Conservation (phyloP, 2,329 filamentous ascomycete species). For the Colletotrichum sp. region DNA sequence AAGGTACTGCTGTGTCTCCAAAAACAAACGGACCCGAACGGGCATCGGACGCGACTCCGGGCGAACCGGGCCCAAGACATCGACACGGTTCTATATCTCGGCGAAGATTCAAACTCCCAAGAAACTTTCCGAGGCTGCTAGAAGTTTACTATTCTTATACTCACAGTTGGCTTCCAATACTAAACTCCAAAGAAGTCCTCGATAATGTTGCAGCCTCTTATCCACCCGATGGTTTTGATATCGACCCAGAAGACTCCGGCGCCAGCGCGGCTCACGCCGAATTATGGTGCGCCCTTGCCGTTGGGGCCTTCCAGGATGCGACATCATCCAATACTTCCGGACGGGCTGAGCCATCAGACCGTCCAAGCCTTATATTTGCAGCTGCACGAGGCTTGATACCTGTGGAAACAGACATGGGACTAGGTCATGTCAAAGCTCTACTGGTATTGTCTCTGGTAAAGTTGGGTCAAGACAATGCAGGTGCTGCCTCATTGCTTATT, state of each 20-base stretch:
- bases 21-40: slow-evolving; percentile 1
- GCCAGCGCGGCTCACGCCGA: slow-evolving; percentile 55
- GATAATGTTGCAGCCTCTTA: slow-evolving; percentile 53
- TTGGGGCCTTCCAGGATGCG: slow-evolving; percentile 60
- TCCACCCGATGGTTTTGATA: slow-evolving; percentile 34
- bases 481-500: slow-evolving; percentile 67
- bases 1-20: background rate
- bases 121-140: slow-evolving; percentile 64
- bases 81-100: background rate
- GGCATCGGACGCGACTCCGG: background rate
- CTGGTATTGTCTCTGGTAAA: slow-evolving; percentile 67
- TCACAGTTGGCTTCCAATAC: slow-evolving; percentile 77
- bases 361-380: slow-evolving; percentile 44
- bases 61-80: background rate
- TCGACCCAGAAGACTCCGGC: slow-evolving; percentile 26
- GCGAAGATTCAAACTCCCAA: slow-evolving; percentile 44
- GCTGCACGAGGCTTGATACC: slow-evolving; percentile 56
- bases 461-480: slow-evolving; percentile 61
- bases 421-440: slow-evolving; percentile 57
- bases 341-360: slow-evolving; percentile 31
- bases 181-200: slow-evolving; percentile 66
- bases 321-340: slow-evolving; percentile 21
- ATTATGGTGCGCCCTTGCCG: slow-evolving; percentile 63
- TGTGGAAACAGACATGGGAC: slow-evolving; percentile 41
- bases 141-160: slow-evolving; percentile 79